Base-by-base conservation (phyloP, 2,329 filamentous ascomycete species). In the Fusarium nisikadoi region DNA sequence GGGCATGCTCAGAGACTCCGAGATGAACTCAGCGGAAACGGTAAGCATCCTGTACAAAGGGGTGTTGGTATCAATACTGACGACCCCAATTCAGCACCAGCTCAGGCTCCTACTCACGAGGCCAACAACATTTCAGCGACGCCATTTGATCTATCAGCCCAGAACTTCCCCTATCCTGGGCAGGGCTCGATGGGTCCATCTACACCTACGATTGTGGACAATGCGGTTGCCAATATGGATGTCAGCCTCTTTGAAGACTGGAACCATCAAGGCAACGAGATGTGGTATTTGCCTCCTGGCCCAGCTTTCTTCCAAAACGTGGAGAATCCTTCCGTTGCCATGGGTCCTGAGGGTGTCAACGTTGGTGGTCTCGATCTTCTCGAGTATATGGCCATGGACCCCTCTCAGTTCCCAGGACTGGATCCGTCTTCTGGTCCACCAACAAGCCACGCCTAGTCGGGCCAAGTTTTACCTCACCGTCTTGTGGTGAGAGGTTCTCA, bases 321-420 rank as follows among this genome's bases (percentile, higher is more conserved):
- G 75, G 88, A 87, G 66, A 89, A 89, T 69, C 85, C 85, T 38
- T 85, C 85, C 11, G 89, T 91, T 14, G 89, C 89, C 46, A 91
- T 91, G 88, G 91, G 89, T 6, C 88, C 90, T 13, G 90, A 92
- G 72, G 90, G 90, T 33, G 87, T 92, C 54, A 91, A 91, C 73
- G 88, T 92, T 5, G 90, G 89, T 14, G 90, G 90, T 1, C 83
- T 92, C 36, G 90, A 92, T 76, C 77, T 92, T 73, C 84, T 92
- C 19, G 90, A 92, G 76, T 91, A 90, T 71, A 91, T 92, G 89
- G 87, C 88, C 12, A 89, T 91, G 86, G 89, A 89, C 42, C 79
- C 81, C 7, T 78, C 79, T 39, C 81, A 83, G 42, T 85, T 84
- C 49, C 81, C 84, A 3, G 78, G 78, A 20, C 56, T 81, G 19